phyloP scores from a whole-genome alignment of 495 filamentous ascomycete species.

The Collariella sp. region DNA sequence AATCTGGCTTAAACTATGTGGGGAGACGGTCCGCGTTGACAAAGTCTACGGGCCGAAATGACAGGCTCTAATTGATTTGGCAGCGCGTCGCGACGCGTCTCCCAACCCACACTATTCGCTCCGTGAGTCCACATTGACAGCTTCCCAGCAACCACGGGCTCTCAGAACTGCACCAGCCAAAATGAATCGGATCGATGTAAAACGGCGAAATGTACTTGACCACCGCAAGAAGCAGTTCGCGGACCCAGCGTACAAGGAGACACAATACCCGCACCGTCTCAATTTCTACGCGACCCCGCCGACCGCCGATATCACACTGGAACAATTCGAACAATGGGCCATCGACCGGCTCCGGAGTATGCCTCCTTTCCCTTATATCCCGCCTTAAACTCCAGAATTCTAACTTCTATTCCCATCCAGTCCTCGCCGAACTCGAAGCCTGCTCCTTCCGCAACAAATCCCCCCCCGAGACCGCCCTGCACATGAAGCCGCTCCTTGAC shows the following conservation, averaged over 20 bases:
- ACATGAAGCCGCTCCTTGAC: constrained; percentile 71
- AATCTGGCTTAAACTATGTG: too few relatives aligned
- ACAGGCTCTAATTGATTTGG: constrained; percentile 1
- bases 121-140: background rate
- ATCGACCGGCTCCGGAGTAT: constrained; percentile 78
- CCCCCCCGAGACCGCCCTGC: constrained; percentile 62
- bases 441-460: constrained; percentile 90
- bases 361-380: constrained; percentile 16
- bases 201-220: constrained; percentile 64
- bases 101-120: constrained; percentile 2
- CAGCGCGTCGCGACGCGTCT: constrained; percentile 26
- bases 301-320: constrained; percentile 88
- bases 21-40: background rate
- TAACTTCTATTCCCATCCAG: constrained; percentile 40
- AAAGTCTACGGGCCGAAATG: background rate
- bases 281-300: constrained; percentile 89
- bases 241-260: constrained; percentile 56
- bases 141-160: background rate
- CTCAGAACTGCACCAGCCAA: constrained; percentile 13
- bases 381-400: too few relatives aligned
- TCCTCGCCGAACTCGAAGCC: constrained; percentile 90
- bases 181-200: constrained; percentile 77
- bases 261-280: constrained; percentile 73
- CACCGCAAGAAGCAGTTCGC: constrained; percentile 83
- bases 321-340: constrained; percentile 99